Evolutionary conservation across 129 eudicot genomes (phyloP).

Genomic region (Erigeron canadensis): DNA sequence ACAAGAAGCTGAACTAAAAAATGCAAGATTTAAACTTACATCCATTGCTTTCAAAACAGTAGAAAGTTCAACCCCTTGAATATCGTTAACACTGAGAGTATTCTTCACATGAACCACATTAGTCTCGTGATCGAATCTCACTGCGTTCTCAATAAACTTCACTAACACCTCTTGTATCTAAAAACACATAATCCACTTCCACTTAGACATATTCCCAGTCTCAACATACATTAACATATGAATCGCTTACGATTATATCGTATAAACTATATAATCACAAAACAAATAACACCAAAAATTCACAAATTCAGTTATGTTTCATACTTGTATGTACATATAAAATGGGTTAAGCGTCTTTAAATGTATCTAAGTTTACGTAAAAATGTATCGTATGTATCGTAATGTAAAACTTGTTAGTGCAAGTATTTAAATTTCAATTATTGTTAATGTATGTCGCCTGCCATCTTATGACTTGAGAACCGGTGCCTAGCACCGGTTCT

Average conservation of each 20-base stretch:
- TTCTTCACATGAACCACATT: conserved; percentile 46
- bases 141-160: conserved; percentile 72
- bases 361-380: too few relatives aligned
- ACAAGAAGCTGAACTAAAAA: conserved; percentile 19
- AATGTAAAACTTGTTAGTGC: too few relatives aligned
- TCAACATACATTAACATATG: too few relatives aligned
- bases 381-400: too few relatives aligned
- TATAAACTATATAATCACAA: too few relatives aligned
- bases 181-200: conserved; percentile 54
- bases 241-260: too few relatives aligned
- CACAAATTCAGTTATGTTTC: conserved; percentile 12
- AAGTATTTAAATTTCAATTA: too few relatives aligned
- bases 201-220: conserved; percentile 34
- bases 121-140: conserved; percentile 54
- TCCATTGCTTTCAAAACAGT: conserved; percentile 87
- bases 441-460: too few relatives aligned
- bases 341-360: too few relatives aligned
- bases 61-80: conserved; percentile 54
- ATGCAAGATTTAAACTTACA: conserved; percentile 48
- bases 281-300: neutral
- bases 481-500: too few relatives aligned
- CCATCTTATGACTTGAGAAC: too few relatives aligned
- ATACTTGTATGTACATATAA: neutral
- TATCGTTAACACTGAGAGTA: conserved; percentile 35
- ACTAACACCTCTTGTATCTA: conserved; percentile 82